Percentiles rank a stretch among this genome's conserved stretches.
These are phyloP conservation scores for Talaromyces wortmannii DNA, from an alignment of 495 filamentous ascomycete species.

Conservation along the genomic window DNA sequence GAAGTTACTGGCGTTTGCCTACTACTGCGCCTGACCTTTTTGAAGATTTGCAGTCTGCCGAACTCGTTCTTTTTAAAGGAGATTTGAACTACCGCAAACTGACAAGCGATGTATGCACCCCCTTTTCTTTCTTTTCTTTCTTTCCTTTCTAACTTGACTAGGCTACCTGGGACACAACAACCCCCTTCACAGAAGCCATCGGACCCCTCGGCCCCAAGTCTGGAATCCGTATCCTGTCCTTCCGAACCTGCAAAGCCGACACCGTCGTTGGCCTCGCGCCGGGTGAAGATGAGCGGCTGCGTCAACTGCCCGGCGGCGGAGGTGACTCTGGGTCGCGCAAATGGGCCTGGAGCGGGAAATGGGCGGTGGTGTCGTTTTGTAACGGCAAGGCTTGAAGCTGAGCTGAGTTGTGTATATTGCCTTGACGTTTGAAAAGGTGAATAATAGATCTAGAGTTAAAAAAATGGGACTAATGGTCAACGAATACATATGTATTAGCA, in stretches of 20 bases:
- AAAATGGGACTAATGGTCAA: too few species aligned
- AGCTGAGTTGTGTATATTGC: too few species aligned
- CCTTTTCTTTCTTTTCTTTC: background rate
- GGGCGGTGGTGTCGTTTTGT: conserved; percentile 88
- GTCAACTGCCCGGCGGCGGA: conserved; percentile 56
- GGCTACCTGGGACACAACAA: conserved; percentile 83
- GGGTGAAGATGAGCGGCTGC: conserved; percentile 75
- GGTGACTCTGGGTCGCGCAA: conserved; percentile 66
- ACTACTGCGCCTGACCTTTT: conserved; percentile 55
- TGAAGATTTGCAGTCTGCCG: conserved; percentile 73
- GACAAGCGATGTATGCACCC: conserved; percentile 66
- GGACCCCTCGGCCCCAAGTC: conserved; percentile 77
- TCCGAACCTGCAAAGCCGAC: conserved; percentile 94
- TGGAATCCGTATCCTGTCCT: conserved; percentile 72
- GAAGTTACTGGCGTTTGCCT: conserved; percentile 82
- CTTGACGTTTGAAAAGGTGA: too few species aligned
- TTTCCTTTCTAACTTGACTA: conserved; percentile 22
- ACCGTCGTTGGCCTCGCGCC: conserved; percentile 81
- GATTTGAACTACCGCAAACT: conserved; percentile 95
- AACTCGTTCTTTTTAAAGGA: conserved; percentile 94
- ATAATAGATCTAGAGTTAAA: too few species aligned
- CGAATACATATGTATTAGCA: too few species aligned
- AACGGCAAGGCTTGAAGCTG: conserved; percentile 55
- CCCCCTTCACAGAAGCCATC: conserved; percentile 77
- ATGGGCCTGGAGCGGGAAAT: conserved; percentile 98